A percentile compares a stretch with the other conserved stretches of the same genome.
These are phyloP conservation scores for Dactylonectria macrodidyma DNA, from an alignment of 2,329 filamentous ascomycete species.

Conservation along the genomic window DNA sequence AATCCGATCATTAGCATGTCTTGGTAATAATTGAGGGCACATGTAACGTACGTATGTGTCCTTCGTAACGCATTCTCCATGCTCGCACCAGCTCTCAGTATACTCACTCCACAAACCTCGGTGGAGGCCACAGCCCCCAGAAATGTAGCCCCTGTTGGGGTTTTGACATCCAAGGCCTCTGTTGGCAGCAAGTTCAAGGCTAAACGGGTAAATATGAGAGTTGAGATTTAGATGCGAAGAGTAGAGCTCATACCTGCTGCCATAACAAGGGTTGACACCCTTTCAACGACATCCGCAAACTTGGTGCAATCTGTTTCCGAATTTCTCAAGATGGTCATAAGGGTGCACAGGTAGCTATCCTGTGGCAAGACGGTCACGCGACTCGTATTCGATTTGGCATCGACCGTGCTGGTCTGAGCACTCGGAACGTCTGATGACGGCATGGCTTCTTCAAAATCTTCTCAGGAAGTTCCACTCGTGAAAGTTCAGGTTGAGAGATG, in stretches of 20 bases:
- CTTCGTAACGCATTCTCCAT: conserved; percentile 50
- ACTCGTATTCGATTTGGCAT: background rate
- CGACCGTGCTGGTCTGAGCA: background rate
- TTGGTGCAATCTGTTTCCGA: conserved; percentile 22
- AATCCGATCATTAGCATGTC: background rate
- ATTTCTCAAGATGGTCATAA: conserved; percentile 36
- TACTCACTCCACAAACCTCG: conserved; percentile 51
- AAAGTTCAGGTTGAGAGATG: background rate
- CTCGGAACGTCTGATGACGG: background rate
- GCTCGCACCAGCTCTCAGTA: conserved; percentile 51
- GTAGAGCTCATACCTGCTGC: conserved; percentile 25
- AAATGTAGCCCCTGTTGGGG: conserved; percentile 33
- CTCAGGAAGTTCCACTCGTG: background rate
- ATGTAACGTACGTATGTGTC: conserved; percentile 42
- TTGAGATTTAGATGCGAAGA: background rate
- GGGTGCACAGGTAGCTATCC: conserved; percentile 28
- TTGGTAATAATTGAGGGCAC: background rate
- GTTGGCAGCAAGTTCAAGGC: conserved; percentile 31
- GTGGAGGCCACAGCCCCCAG: conserved; percentile 21
- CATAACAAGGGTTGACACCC: conserved; percentile 27
- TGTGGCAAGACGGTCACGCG: conserved; percentile 34
- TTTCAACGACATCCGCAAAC: conserved; percentile 31
- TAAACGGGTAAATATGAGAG: background rate
- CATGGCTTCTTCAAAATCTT: background rate
- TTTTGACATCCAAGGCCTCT: conserved; percentile 23